A percentile compares a stretch with the other conserved stretches of the same genome.
Conservation (phyloP, 441 rosid species). For the Syzygium syzygioides region DNA sequence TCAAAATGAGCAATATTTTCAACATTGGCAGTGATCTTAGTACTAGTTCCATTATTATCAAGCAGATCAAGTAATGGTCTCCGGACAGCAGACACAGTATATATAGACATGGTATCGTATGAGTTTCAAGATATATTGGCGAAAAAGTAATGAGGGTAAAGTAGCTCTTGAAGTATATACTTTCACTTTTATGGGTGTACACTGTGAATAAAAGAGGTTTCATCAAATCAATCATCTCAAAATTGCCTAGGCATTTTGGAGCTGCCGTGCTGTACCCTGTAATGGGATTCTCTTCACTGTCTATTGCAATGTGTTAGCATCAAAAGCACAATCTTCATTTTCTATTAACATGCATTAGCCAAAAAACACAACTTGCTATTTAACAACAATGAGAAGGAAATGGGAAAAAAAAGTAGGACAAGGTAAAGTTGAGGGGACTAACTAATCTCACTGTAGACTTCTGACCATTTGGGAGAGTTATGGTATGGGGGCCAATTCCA, state of each 20-base stretch:
- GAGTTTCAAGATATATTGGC: not conserved
- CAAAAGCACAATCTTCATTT: not conserved
- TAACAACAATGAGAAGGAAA: not conserved
- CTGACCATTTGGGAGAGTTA: conserved; percentile 83
- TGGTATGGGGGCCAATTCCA: conserved; percentile 94
- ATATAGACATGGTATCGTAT: not conserved
- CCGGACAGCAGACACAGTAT: not conserved
- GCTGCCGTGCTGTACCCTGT: not conserved
- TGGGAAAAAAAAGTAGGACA: not conserved
- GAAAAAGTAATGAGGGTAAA: not conserved
- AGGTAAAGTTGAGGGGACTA: conserved; percentile 7
- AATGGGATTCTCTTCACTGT: not conserved
- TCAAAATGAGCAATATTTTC: not conserved
- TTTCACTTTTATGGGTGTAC: not conserved
- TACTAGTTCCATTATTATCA: not conserved
- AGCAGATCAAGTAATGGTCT: not conserved
- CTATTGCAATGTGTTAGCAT: not conserved
- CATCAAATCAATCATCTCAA: not conserved
- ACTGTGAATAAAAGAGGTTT: not conserved
- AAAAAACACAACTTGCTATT: not conserved
- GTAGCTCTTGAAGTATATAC: not conserved
- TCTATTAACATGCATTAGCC: not conserved
- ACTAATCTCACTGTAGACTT: conserved; percentile 90
- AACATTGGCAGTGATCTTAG: not conserved
- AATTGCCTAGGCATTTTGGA: not conserved